These are phyloP conservation scores for Boletus subcaerulescens DNA, from an alignment of 768 basidiomycete genomes.

Conservation along the genomic window DNA sequence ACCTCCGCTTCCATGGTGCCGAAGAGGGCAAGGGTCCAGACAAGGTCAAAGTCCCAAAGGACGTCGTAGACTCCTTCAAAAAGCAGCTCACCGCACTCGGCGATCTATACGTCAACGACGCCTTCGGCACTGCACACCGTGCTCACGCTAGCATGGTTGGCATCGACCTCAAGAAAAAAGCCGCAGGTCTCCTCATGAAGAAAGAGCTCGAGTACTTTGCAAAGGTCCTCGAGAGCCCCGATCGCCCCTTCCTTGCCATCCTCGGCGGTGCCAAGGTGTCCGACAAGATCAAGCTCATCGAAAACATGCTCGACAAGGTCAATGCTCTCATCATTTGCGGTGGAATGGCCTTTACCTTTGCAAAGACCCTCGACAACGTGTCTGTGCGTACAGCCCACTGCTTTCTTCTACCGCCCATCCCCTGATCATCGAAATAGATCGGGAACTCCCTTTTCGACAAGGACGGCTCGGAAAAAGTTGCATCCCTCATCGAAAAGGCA, in stretches of 20 bases:
- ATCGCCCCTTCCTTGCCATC: constrained; percentile 95
- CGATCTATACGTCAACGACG: constrained; percentile 97
- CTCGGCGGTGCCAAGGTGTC: constrained; percentile 98
- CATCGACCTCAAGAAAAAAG: constrained; percentile 85
- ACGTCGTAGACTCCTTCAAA: constrained; percentile 78
- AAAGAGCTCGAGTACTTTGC: constrained; percentile 99
- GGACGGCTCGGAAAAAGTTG: constrained; percentile 84
- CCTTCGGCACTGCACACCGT: constrained; percentile 97
- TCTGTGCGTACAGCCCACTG: constrained; percentile 42
- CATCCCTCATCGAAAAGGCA: constrained; percentile 83
- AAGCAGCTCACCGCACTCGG: constrained; percentile 87
- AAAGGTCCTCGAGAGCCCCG: constrained; percentile 92
- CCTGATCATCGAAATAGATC: constrained; percentile 47
- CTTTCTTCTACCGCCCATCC: not conserved
- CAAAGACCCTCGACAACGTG: constrained; percentile 84
- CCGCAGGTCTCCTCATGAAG: constrained; percentile 95
- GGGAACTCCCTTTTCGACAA: constrained; percentile 93
- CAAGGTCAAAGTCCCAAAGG: constrained; percentile 91
- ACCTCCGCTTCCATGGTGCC: constrained; percentile 97
- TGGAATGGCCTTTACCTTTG: constrained; percentile 99
- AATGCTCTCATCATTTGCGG: constrained; percentile 94
- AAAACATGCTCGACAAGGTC: constrained; percentile 99
- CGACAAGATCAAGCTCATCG: constrained; percentile 98
- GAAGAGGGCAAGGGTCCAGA: constrained; percentile 98
- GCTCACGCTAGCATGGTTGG: constrained; percentile 99